phyloP scores from a whole-genome alignment of 148 eudicot species.

The Rhododendron kiyosumense region DNA sequence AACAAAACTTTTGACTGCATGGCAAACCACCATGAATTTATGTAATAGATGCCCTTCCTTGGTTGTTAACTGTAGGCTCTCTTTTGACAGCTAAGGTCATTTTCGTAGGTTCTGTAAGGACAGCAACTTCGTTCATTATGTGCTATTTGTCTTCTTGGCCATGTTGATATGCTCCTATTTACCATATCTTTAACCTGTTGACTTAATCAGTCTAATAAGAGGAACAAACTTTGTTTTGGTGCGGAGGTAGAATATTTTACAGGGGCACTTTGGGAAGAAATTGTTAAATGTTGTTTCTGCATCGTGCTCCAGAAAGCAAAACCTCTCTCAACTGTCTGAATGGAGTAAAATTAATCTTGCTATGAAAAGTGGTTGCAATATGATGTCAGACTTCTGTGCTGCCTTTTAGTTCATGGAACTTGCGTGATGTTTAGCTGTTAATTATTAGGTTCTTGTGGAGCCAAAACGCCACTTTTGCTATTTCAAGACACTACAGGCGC shows the following conservation, averaged over 20 bases:
- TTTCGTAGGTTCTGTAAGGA: not conserved
- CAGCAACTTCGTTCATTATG: not conserved
- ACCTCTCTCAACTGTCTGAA: not conserved
- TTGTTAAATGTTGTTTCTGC: not conserved
- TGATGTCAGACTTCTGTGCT: not conserved
- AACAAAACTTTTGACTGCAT: not conserved
- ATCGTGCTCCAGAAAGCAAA: not conserved
- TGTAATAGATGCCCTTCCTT: not conserved
- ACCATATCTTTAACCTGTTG: not conserved
- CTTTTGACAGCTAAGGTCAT: not conserved
- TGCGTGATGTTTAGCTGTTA: not conserved
- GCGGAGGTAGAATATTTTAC: not conserved
- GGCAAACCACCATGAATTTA: not conserved
- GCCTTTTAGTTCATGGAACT: not conserved
- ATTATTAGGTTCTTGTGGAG: conserved; percentile 89
- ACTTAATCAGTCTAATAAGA: not conserved
- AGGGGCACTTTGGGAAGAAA: not conserved
- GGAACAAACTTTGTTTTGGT: not conserved
- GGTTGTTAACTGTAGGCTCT: not conserved
- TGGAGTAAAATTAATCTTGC: not conserved
- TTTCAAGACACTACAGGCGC: conserved; percentile 86
- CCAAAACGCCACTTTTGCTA: conserved; percentile 89
- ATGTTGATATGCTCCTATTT: not conserved
- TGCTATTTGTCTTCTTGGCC: not conserved
- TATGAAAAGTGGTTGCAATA: not conserved